Conservation (phyloP, 345 rosid species). For the Populus deltoides region DNA sequence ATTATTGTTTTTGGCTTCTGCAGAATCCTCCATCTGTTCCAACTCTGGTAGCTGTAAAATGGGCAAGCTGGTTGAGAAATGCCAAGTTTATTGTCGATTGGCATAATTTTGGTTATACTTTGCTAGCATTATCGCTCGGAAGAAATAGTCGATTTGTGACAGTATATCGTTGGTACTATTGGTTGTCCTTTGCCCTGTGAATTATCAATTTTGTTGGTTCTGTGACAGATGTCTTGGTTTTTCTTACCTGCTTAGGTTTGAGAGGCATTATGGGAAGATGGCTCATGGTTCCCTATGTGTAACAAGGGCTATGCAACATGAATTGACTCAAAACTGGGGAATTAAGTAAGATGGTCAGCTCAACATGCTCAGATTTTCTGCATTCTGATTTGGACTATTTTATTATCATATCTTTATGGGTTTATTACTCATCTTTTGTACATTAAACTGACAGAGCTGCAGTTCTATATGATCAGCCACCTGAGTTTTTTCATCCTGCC, state of each 20-base stretch:
- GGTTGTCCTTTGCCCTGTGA: constrained; percentile 8
- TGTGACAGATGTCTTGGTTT: constrained; percentile 11
- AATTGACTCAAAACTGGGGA: constrained; percentile 92
- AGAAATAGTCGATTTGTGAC: constrained; percentile 73
- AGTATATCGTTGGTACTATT: constrained; percentile 68
- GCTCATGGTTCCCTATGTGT: constrained; percentile 87
- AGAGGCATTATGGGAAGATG: constrained; percentile 79
- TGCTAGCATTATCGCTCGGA: constrained; percentile 84
- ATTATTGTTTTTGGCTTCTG: constrained; percentile 18
- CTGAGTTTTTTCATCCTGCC: constrained; percentile 79
- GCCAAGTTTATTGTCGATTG: constrained; percentile 81
- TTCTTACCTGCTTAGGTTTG: constrained; percentile 48
- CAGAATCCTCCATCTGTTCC: constrained; percentile 99
- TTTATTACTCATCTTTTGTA: not conserved
- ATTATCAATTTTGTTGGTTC: not conserved
- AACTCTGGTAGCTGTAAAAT: constrained; percentile 74
- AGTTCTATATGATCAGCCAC: constrained; percentile 93
- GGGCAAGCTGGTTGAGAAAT: constrained; percentile 79
- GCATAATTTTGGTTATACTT: constrained; percentile 97
- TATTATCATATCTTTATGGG: constrained; percentile 7
- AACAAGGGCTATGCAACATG: constrained; percentile 96
- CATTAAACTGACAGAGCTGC: constrained; percentile 50
- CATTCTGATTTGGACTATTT: constrained; percentile 1
- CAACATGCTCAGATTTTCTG: constrained; percentile 21
- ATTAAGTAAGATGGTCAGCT: constrained; percentile 60